Percentiles rank a stretch among this genome's conserved stretches.
phyloP scores from a whole-genome alignment of 1,284 basidiomycete genomes.

The Moesziomyces aphidis region DNA sequence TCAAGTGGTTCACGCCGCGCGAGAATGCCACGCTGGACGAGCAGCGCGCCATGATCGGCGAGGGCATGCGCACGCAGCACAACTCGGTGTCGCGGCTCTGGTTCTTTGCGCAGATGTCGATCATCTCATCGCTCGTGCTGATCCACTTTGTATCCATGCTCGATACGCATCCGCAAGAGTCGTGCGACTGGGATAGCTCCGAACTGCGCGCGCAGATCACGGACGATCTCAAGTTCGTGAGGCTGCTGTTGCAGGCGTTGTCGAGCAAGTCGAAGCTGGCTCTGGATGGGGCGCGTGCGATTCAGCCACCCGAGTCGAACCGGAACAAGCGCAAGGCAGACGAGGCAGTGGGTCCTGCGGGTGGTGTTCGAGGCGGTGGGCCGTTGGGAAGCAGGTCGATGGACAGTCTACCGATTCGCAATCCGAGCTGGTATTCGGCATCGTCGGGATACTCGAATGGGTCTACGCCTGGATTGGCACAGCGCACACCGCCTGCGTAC shows the following conservation, averaged over 20 bases:
- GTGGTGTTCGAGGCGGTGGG: constrained; percentile 17
- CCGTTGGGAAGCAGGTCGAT: constrained; percentile 33
- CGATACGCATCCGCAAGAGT: constrained; percentile 52
- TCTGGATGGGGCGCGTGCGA: constrained; percentile 48
- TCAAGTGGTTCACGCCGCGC: constrained; percentile 55
- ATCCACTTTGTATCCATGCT: constrained; percentile 59
- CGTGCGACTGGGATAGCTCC: constrained; percentile 49
- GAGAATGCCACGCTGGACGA: constrained; percentile 38
- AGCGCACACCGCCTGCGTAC: constrained; percentile 37
- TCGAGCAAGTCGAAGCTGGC: constrained; percentile 52
- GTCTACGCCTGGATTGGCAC: constrained; percentile 25
- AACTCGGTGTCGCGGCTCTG: constrained; percentile 49
- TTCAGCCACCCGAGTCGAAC: constrained; percentile 50
- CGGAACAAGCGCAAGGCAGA: constrained; percentile 44
- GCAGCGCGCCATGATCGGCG: constrained; percentile 37
- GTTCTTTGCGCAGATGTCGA: constrained; percentile 58
- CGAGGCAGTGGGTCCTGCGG: constrained; percentile 5
- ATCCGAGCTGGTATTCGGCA: constrained; percentile 37
- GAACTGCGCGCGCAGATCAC: constrained; percentile 54
- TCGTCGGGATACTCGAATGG: constrained; percentile 37
- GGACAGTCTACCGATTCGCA: constrained; percentile 29
- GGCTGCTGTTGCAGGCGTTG: constrained; percentile 53
- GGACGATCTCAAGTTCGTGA: constrained; percentile 58
- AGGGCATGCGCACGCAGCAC: constrained; percentile 44
- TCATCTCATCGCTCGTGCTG: constrained; percentile 54